Evolutionary conservation across 805 yeast species (phyloP), one percentile per base, ranked within the genome.

Genomic region (Teunomyces funiuensis): DNA sequence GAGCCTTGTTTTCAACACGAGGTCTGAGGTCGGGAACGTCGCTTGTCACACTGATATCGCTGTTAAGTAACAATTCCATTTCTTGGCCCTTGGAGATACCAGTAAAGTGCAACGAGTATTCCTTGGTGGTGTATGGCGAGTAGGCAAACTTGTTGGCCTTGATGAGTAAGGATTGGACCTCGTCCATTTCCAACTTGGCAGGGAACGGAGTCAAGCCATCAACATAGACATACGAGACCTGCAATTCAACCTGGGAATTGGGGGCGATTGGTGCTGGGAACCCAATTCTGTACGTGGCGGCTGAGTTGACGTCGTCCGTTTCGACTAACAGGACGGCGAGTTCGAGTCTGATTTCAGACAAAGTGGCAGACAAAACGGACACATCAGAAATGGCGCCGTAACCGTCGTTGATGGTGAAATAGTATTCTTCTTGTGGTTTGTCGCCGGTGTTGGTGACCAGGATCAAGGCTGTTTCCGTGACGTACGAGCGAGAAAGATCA

Each of bases 231-330:
- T 72, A 63, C 23, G 77, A 70, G 13, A 83, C 63, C 28, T 66
- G 62, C 33, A 91, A 54, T 27, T 72, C 67, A 34, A 72, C 59
- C 23, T 65, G 63, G 17, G 80, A 73, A 26, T 80, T 78, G 19
- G 95, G 86, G 7, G 83, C 75, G 41, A 90, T 65, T 28, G 93
- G 85, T 33, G 70, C 69, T 9, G 87, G 85, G 38, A 89, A 65
- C 26, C 55, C 59, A 22, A 88, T 46, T 43, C 66, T 61, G 59
- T 76, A 82, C 25, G 50, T 30, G 31, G 41, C 25, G 15, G 39
- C 29, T 2, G 22, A 5, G 25, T 22, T 6, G 22, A 16, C 14
- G 26, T 22, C 15, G 20, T 39, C 20, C 6, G 27, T 44, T 27
- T 33, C 41, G 13, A 55, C 50, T 33, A 54, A 55, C 10, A 54